Evolutionary conservation across 805 yeast genomes (phyloP), one percentile per base, ranked within the genome.

Genomic region (Nakazawaea peltata): DNA sequence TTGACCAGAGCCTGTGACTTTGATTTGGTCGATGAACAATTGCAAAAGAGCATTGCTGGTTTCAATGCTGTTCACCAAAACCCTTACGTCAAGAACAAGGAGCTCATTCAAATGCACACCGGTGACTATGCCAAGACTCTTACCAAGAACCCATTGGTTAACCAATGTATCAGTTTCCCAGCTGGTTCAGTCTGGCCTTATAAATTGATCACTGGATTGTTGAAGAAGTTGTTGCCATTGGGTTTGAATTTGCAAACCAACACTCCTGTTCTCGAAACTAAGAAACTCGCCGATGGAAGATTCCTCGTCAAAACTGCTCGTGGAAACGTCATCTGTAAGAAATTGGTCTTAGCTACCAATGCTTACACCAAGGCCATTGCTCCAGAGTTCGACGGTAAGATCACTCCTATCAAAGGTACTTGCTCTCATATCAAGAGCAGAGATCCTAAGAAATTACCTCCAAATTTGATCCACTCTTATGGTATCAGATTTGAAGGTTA

Each of bases 141-240:
- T 19, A 47, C 59, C 5, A 57, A 63, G 26, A 50, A 47, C 22
- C 51, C 44, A 11, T 41, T 45, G 6, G 49, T 59, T 17, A 41
- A 46, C 11, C 56, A 60, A 12, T 57, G 60, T 15, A 36, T 65
- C 19, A 49, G 57, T 1, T 57, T 54, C 39, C 63, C 69, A 4
- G 70, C 71, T 3, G 65, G 67, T 5, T 59, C 63, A 4, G 47
- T 67, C 32, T 66, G 70, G 59, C 69, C 73, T 3, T 63, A 68
- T 45, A 61, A 60, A 41, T 45, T 69, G 2, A 53, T 64, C 30
- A 47, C 51, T 3, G 46, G 51, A 1, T 34, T 68, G 2, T 43
- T 67, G 32, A 51, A 53, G 41, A 44, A 43, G 14, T 44, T 53
- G 18, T 45, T 66, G 4, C 40, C 43, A 10, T 47, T 48, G 17